phyloP scores from a whole-genome alignment of 768 basidiomycete genomes.

The Rhizopogon vesiculosus region DNA sequence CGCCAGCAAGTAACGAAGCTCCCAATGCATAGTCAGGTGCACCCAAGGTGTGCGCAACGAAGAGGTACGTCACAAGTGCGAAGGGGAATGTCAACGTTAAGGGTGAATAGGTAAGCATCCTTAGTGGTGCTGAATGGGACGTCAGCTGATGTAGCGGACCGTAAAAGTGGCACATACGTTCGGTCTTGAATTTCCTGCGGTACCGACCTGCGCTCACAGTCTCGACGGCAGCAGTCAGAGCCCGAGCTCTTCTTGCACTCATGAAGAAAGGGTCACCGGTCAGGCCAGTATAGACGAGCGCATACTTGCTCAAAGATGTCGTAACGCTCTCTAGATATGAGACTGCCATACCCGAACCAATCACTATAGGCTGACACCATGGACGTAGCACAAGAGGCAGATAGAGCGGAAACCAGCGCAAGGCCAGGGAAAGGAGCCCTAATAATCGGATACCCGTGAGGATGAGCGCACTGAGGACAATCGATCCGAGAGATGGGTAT shows the following conservation, averaged over 20 bases:
- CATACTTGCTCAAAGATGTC: slow-evolving; percentile 57
- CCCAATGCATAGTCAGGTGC: slow-evolving; percentile 71
- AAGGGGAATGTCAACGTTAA: slow-evolving; percentile 79
- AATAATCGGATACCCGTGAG: slow-evolving; percentile 67
- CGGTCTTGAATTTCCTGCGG: slow-evolving; percentile 46
- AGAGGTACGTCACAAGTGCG: slow-evolving; percentile 77
- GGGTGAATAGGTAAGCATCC: slow-evolving; percentile 67
- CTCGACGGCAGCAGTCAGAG: slow-evolving; percentile 54
- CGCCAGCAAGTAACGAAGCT: slow-evolving; percentile 72
- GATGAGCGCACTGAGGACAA: slow-evolving; percentile 72
- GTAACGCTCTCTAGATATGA: slow-evolving; percentile 40
- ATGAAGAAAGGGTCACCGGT: slow-evolving; percentile 69
- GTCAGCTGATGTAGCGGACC: not conserved
- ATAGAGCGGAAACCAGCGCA: slow-evolving; percentile 53
- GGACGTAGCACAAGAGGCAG: slow-evolving; percentile 39
- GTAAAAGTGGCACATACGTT: slow-evolving; percentile 41
- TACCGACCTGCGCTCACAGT: slow-evolving; percentile 34
- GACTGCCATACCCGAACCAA: slow-evolving; percentile 33
- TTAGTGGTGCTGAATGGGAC: slow-evolving; percentile 46
- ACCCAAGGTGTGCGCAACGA: slow-evolving; percentile 76
- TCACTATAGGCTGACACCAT: slow-evolving; percentile 35
- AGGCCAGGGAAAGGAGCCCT: slow-evolving; percentile 40
- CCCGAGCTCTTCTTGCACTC: slow-evolving; percentile 51
- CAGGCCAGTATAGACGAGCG: slow-evolving; percentile 69
- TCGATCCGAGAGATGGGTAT: slow-evolving; percentile 77